Conservation (phyloP, 257 asterid genomes). For the Nemophila menziesii region DNA sequence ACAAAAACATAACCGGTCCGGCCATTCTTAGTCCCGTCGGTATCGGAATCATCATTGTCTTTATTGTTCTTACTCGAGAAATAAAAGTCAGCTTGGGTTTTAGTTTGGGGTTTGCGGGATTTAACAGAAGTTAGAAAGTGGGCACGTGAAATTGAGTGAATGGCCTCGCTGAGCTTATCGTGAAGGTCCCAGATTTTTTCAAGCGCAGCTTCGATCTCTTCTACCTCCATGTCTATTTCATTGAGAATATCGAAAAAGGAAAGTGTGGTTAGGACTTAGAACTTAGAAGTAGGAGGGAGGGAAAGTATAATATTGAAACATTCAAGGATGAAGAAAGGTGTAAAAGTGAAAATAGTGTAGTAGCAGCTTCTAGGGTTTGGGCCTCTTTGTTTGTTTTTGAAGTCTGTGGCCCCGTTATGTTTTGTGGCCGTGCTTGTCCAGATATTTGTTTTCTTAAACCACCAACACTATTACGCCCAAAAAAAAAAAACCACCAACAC, state of each 20-base stretch:
- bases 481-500: no score
- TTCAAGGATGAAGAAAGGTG: background rate
- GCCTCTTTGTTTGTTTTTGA: background rate
- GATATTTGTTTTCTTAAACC: no score
- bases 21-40: slow-evolving; percentile 1
- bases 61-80: slow-evolving; percentile 18
- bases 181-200: slow-evolving; percentile 92
- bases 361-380: slow-evolving; percentile 14
- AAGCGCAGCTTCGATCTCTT: slow-evolving; percentile 73
- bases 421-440: slow-evolving; percentile 6
- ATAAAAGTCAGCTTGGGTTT: background rate
- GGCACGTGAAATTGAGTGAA: slow-evolving; percentile 74
- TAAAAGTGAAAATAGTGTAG: background rate
- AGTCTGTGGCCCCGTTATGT: background rate
- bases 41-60: background rate
- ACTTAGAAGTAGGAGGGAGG: no score
- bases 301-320: no score
- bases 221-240: slow-evolving; percentile 88
- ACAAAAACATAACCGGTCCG: slow-evolving; percentile 59
- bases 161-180: slow-evolving; percentile 95
- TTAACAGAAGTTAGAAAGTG: slow-evolving; percentile 66
- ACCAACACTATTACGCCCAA: no score
- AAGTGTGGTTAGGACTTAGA: background rate
- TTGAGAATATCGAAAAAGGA: slow-evolving; percentile 13
- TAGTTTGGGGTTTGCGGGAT: slow-evolving; percentile 16